Percentiles rank a stretch among this genome's conserved stretches.
Evolutionary conservation across 2,329 filamentous ascomycete genomes (phyloP).

Genomic region (Pestalotiopsis sp.): DNA sequence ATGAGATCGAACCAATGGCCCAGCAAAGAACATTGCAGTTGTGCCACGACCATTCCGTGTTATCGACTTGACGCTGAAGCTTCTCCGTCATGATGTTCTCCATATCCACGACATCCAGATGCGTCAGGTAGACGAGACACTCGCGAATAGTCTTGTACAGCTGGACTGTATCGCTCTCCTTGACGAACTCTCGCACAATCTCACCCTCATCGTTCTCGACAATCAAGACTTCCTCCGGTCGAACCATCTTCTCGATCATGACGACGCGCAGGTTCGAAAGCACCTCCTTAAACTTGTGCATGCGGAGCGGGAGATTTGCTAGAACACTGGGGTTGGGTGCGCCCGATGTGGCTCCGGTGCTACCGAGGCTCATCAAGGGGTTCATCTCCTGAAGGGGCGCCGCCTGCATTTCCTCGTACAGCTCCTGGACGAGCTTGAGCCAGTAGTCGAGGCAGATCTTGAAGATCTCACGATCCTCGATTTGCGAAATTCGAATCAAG

Average conservation of each 20-base stretch:
- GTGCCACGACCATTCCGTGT: slow-evolving; percentile 97
- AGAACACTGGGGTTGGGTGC: slow-evolving; percentile 85
- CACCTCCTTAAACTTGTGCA: slow-evolving; percentile 97
- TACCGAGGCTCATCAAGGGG: slow-evolving; percentile 79
- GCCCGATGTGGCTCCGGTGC: slow-evolving; percentile 74
- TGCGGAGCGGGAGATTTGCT: slow-evolving; percentile 88
- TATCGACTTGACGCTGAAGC: slow-evolving; percentile 91
- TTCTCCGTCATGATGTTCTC: slow-evolving; percentile 99
- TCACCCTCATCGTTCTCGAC: slow-evolving; percentile 99
- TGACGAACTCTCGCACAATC: slow-evolving; percentile 98
- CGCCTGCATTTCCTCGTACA: slow-evolving; percentile 98
- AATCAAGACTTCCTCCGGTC: slow-evolving; percentile 95
- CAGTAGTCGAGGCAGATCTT: slow-evolving; percentile 99
- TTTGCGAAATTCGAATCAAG: slow-evolving; percentile 96
- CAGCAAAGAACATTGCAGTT: slow-evolving; percentile 99
- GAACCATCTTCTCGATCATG: slow-evolving; percentile 99
- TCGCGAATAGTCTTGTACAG: slow-evolving; percentile 99
- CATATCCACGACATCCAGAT: slow-evolving; percentile 95
- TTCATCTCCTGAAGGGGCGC: slow-evolving; percentile 93
- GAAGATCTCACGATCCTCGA: slow-evolving; percentile 98
- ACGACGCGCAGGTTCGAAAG: slow-evolving; percentile 92
- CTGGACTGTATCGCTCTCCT: slow-evolving; percentile 98
- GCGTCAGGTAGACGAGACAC: slow-evolving; percentile 94
- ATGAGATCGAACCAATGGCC: slow-evolving; percentile 97
- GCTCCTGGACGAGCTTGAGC: slow-evolving; percentile 96